A percentile compares a stretch with the other conserved stretches of the same genome.
phyloP scores from a whole-genome alignment of 2,329 filamentous ascomycete genomes.

The Aspergillus cejpii region DNA sequence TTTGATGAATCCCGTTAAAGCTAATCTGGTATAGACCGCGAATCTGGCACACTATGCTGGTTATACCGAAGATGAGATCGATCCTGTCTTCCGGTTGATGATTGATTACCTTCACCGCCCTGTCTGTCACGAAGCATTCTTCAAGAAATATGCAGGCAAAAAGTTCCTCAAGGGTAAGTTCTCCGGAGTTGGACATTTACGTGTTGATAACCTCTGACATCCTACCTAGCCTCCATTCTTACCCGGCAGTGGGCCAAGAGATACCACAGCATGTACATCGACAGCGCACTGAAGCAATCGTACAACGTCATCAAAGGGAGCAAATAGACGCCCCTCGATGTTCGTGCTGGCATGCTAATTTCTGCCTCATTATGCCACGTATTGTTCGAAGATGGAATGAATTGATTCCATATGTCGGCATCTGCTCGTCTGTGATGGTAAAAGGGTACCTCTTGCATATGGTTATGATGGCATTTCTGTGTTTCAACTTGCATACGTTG shows the following conservation, averaged over 20 bases:
- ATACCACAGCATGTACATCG: slow-evolving; percentile 45
- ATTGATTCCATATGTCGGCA: slow-evolving; percentile 36
- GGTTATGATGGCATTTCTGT: slow-evolving; percentile 34
- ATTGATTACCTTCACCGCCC: slow-evolving; percentile 90
- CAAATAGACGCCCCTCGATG: slow-evolving; percentile 24
- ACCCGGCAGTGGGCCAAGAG: slow-evolving; percentile 91
- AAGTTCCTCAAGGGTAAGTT: slow-evolving; percentile 92
- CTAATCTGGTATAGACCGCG: slow-evolving; percentile 54
- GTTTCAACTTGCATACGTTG: slow-evolving; percentile 30
- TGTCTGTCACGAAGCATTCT: slow-evolving; percentile 92
- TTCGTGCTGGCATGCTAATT: slow-evolving; percentile 23
- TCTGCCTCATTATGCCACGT: slow-evolving; percentile 15
- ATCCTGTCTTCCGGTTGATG: slow-evolving; percentile 89
- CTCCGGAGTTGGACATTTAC: not conserved
- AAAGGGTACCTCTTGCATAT: slow-evolving; percentile 36
- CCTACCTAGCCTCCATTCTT: slow-evolving; percentile 68
- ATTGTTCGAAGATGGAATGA: slow-evolving; percentile 22
- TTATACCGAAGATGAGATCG: slow-evolving; percentile 86
- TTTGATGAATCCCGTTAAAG: slow-evolving; percentile 13
- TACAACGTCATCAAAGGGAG: slow-evolving; percentile 30
- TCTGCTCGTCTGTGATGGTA: slow-evolving; percentile 40
- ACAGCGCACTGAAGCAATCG: slow-evolving; percentile 27
- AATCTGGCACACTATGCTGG: slow-evolving; percentile 87
- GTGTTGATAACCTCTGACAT: slow-evolving; percentile 17
- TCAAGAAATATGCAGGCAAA: slow-evolving; percentile 99